Evolutionary conservation across 805 yeast species (phyloP).

Genomic region (Kuraishia cidri): DNA sequence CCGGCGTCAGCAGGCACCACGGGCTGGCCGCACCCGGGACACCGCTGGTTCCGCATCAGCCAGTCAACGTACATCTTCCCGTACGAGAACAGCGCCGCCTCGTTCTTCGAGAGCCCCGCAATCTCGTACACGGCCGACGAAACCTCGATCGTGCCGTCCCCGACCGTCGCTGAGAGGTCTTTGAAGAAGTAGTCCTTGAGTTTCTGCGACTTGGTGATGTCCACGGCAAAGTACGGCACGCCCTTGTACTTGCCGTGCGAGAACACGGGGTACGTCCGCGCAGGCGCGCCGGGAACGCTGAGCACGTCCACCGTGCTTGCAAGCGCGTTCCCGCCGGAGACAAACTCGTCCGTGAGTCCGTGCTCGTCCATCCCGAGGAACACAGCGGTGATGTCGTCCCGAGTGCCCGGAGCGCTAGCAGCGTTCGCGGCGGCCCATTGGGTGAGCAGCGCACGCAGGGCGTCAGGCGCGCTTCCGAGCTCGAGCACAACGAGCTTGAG

Average conservation of each 20-base stretch:
- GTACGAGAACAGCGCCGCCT: constrained; percentile 69
- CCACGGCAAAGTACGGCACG: constrained; percentile 57
- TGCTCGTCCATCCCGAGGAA: constrained; percentile 42
- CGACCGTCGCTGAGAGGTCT: constrained; percentile 1
- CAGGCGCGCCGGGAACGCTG: not conserved
- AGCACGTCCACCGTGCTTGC: constrained; percentile 10
- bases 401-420: constrained; percentile 2
- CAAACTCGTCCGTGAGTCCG: constrained; percentile 8
- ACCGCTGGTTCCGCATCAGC: constrained; percentile 62
- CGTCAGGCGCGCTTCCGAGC: constrained; percentile 6
- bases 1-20: constrained; percentile 63
- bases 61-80: constrained; percentile 83
- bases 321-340: not conserved
- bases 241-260: constrained; percentile 46
- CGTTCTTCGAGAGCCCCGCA: constrained; percentile 19
- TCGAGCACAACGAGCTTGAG: constrained; percentile 8
- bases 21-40: constrained; percentile 79
- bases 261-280: constrained; percentile 22
- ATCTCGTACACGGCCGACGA: constrained; percentile 9
- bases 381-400: constrained; percentile 19
- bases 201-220: constrained; percentile 27
- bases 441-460: constrained; percentile 6
- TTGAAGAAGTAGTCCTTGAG: constrained; percentile 7
- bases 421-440: constrained; percentile 14
- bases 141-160: constrained; percentile 2